phyloP scores from a whole-genome alignment of 495 filamentous ascomycete genomes.

The Aspergillus steynii region DNA sequence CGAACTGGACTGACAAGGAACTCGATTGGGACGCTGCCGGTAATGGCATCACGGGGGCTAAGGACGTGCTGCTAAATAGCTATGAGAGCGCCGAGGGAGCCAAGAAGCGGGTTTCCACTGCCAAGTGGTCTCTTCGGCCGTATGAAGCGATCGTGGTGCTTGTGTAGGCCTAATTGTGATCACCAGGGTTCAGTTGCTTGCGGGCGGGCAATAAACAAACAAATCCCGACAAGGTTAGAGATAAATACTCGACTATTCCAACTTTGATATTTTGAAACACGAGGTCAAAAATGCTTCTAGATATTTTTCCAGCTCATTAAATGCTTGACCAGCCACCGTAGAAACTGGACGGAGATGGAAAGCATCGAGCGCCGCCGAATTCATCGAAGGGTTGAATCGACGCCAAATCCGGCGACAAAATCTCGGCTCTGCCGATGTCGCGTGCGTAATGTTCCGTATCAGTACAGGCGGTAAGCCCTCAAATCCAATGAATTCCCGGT shows the following conservation, averaged over 20 bases:
- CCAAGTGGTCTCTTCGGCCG: conserved; percentile 38
- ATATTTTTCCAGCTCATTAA: not conserved
- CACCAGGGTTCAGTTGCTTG: not conserved
- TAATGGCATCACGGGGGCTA: conserved; percentile 32
- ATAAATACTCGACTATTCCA: not conserved
- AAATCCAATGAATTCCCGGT: too few relatives aligned
- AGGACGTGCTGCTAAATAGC: conserved; percentile 44
- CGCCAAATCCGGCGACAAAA: not conserved
- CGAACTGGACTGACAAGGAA: conserved; percentile 50
- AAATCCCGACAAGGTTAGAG: not conserved
- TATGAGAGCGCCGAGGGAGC: conserved; percentile 33
- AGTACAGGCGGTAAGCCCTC: too few relatives aligned
- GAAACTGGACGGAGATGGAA: not conserved
- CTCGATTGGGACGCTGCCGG: conserved; percentile 42
- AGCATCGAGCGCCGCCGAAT: not conserved
- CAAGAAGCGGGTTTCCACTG: conserved; percentile 25
- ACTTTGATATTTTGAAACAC: not conserved
- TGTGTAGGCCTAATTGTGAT: not conserved
- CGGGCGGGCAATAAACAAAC: not conserved
- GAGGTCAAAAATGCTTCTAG: not conserved
- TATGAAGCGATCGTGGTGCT: conserved; percentile 38
- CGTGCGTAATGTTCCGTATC: too few relatives aligned
- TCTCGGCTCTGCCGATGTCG: not conserved
- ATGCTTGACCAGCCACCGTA: too few relatives aligned
- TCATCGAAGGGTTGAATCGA: not conserved